Percentiles rank a stretch among this genome's conserved stretches.
Conservation (phyloP, 371 early-diverging fungal genomes). For the Capillidium rhysosporum region DNA sequence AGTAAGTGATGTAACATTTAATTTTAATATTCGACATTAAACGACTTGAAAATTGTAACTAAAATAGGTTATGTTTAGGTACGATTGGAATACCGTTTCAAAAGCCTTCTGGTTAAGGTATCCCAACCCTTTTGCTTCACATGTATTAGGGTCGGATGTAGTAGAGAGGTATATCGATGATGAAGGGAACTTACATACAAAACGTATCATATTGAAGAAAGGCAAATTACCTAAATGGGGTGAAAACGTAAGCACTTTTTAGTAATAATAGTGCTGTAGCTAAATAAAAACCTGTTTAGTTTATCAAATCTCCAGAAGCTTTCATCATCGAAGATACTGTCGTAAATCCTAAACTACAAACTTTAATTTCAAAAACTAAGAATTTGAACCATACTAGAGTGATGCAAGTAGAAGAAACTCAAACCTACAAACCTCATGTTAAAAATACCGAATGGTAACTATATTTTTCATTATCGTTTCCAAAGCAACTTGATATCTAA, state of each 20-base stretch:
- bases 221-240: slow-evolving; percentile 82
- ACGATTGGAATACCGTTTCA: slow-evolving; percentile 69
- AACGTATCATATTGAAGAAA: slow-evolving; percentile 71
- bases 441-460: slow-evolving; percentile 25
- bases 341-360: slow-evolving; percentile 50
- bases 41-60: neutral
- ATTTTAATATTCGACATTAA: neutral
- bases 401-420: slow-evolving; percentile 82
- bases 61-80: slow-evolving; percentile 16
- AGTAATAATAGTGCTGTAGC: too few species aligned
- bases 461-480: too few species aligned
- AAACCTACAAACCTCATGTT: slow-evolving; percentile 40
- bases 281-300: slow-evolving; percentile 14
- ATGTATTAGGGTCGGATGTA: slow-evolving; percentile 82
- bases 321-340: slow-evolving; percentile 71
- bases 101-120: slow-evolving; percentile 81
- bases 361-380: slow-evolving; percentile 63
- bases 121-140: slow-evolving; percentile 93
- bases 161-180: slow-evolving; percentile 68
- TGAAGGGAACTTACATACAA: slow-evolving; percentile 60
- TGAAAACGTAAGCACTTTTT: slow-evolving; percentile 17
- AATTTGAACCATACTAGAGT: slow-evolving; percentile 83
- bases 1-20: neutral
- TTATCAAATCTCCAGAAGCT: slow-evolving; percentile 50
- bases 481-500: neutral